Conservation (phyloP, 139 green algal genomes). For the Picochlorum sp. region DNA sequence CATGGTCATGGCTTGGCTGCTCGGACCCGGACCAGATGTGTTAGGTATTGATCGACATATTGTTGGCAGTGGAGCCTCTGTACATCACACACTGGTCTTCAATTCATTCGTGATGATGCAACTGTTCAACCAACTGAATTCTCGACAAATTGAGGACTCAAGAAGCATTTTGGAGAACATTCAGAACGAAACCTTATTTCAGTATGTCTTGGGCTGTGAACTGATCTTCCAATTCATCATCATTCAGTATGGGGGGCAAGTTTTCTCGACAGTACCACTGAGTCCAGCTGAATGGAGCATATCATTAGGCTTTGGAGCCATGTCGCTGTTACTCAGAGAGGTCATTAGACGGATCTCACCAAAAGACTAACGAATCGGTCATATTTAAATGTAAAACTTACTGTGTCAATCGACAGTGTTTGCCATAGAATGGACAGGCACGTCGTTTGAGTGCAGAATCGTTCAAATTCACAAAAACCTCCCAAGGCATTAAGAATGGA, state of each 20-base stretch:
- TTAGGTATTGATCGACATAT: slow-evolving; percentile 29
- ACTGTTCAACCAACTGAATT: slow-evolving; percentile 79
- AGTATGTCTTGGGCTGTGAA: slow-evolving; percentile 48
- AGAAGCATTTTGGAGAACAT: slow-evolving; percentile 51
- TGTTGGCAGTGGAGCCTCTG: slow-evolving; percentile 13
- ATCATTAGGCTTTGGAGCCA: slow-evolving; percentile 55
- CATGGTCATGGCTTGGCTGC: slow-evolving; percentile 46
- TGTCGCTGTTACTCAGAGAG: slow-evolving; percentile 42
- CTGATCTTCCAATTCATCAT: background rate
- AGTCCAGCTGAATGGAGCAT: slow-evolving; percentile 47
- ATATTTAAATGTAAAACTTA: no score
- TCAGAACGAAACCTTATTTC: slow-evolving; percentile 48
- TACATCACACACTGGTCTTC: slow-evolving; percentile 72
- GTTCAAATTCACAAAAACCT: no score
- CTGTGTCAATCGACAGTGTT: no score
- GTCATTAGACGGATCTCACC: slow-evolving; percentile 25
- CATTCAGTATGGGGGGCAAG: slow-evolving; percentile 61
- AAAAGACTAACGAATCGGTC: background rate
- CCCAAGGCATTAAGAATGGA: no score
- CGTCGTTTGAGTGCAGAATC: no score
- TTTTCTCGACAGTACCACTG: slow-evolving; percentile 63
- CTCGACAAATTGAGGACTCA: slow-evolving; percentile 63
- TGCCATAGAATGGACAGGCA: no score
- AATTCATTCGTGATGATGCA: slow-evolving; percentile 75
- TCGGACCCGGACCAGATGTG: slow-evolving; percentile 32